phyloP scores from a whole-genome alignment of 202 grass and related monocot genomes.

The Eragrostis tef region DNA sequence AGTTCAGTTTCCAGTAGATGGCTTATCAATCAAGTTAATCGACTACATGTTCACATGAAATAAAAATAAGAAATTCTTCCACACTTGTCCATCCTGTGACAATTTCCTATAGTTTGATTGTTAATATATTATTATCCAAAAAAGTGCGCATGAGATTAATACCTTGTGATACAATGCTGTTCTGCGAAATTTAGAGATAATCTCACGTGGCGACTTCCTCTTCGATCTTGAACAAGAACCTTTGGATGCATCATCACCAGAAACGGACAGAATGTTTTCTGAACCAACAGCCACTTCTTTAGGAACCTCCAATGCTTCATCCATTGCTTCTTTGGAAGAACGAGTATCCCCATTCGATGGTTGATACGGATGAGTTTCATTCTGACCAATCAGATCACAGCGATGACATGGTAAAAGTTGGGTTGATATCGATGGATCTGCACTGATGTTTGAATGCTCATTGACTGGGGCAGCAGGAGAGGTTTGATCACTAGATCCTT shows the following conservation, averaged over 20 bases:
- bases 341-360: conserved; percentile 25
- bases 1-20: conserved; percentile 4
- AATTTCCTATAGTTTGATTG: neutral
- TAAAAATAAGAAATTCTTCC: neutral
- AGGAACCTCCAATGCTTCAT: conserved; percentile 25
- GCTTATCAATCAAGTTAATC: conserved; percentile 28
- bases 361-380: conserved; percentile 27
- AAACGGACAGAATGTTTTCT: neutral
- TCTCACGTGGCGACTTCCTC: neutral
- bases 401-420: conserved; percentile 12
- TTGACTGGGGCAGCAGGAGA: conserved; percentile 26
- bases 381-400: conserved; percentile 17
- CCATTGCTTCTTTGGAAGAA: conserved; percentile 7
- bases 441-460: conserved; percentile 28
- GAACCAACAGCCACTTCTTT: conserved; percentile 31
- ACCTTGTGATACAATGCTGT: conserved; percentile 37
- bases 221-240: conserved; percentile 40
- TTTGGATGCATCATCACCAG: conserved; percentile 32
- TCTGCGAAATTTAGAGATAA: conserved; percentile 31
- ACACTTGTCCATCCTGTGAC: neutral
- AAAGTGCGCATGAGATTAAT: conserved; percentile 29
- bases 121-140: neutral
- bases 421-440: conserved; percentile 8
- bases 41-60: neutral
- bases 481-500: conserved; percentile 17